These are phyloP conservation scores for Lecanoromycetidae sp. DNA, from an alignment of 2,329 filamentous ascomycete species.

Conservation along the genomic window DNA sequence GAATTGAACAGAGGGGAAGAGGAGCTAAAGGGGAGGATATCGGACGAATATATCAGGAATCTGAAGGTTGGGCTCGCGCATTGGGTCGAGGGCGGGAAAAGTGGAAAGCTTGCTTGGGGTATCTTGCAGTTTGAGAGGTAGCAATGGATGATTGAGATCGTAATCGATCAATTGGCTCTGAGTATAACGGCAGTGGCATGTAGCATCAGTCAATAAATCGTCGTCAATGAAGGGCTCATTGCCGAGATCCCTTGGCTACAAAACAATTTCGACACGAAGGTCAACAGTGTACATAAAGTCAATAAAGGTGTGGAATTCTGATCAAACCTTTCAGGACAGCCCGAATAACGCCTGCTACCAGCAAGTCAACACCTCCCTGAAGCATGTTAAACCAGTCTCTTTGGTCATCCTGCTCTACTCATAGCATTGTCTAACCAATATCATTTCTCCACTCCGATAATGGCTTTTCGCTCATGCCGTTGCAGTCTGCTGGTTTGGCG, in stretches of 20 bases:
- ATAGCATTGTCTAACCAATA: too few species aligned
- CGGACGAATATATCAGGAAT: neutral
- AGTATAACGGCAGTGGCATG: too few species aligned
- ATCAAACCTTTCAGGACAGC: neutral
- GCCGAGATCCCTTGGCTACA: too few species aligned
- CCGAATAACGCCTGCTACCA: neutral
- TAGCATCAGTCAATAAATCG: too few species aligned
- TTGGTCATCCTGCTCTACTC: too few species aligned
- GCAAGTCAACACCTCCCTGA: too few species aligned
- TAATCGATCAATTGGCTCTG: too few species aligned
- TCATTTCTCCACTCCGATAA: neutral
- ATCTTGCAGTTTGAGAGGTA: neutral
- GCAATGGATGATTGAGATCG: neutral
- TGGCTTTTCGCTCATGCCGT: neutral
- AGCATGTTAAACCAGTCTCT: too few species aligned
- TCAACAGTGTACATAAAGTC: too few species aligned
- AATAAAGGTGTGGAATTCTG: neutral
- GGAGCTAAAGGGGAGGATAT: slow-evolving; percentile 2
- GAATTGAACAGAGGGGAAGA: slow-evolving; percentile 6
- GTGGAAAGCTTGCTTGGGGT: slow-evolving; percentile 2
- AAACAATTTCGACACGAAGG: too few species aligned
- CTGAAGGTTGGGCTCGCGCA: neutral
- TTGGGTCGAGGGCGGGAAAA: slow-evolving; percentile 2
- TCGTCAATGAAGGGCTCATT: too few species aligned
- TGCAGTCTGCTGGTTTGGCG: slow-evolving; percentile 16